A percentile compares a stretch with the other conserved stretches of the same genome.
phyloP scores from a whole-genome alignment of 768 basidiomycete genomes.

The Mycena olivaceomarginata region DNA sequence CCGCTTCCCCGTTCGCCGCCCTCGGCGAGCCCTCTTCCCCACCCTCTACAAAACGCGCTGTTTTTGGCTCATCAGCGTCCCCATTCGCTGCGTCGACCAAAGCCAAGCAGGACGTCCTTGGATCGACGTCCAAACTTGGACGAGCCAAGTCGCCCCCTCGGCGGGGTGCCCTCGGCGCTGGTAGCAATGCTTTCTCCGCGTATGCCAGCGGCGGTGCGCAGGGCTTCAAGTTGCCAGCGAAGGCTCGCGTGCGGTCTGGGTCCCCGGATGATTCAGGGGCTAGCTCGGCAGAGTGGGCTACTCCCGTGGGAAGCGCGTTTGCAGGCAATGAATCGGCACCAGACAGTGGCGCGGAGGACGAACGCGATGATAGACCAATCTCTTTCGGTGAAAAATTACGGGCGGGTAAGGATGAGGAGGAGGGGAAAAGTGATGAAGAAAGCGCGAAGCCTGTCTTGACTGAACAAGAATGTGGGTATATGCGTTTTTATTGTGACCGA shows the following conservation, averaged over 20 bases:
- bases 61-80: conserved; percentile 41
- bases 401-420: conserved; percentile 76
- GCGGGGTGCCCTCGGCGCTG: conserved; percentile 62
- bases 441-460: conserved; percentile 70
- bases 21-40: conserved; percentile 41
- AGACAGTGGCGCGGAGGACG: conserved; percentile 69
- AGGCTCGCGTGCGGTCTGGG: conserved; percentile 74
- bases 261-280: conserved; percentile 67
- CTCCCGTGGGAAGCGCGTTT: conserved; percentile 50
- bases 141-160: conserved; percentile 76
- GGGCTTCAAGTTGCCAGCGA: conserved; percentile 69
- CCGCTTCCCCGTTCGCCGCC: not conserved
- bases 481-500: conserved; percentile 10
- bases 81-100: conserved; percentile 50
- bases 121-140: conserved; percentile 62
- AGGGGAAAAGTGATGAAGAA: conserved; percentile 68
- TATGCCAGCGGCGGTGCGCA: conserved; percentile 73
- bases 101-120: conserved; percentile 74
- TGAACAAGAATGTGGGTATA: conserved; percentile 79
- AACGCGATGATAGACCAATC: conserved; percentile 62
- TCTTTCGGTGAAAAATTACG: conserved; percentile 82
- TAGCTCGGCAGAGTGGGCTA: conserved; percentile 66
- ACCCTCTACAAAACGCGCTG: conserved; percentile 43
- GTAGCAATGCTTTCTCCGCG: conserved; percentile 74
- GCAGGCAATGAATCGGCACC: conserved; percentile 51